These are phyloP conservation scores for Thielaviopsis populi DNA, from an alignment of 2,329 filamentous ascomycete species.

Conservation along the genomic window DNA sequence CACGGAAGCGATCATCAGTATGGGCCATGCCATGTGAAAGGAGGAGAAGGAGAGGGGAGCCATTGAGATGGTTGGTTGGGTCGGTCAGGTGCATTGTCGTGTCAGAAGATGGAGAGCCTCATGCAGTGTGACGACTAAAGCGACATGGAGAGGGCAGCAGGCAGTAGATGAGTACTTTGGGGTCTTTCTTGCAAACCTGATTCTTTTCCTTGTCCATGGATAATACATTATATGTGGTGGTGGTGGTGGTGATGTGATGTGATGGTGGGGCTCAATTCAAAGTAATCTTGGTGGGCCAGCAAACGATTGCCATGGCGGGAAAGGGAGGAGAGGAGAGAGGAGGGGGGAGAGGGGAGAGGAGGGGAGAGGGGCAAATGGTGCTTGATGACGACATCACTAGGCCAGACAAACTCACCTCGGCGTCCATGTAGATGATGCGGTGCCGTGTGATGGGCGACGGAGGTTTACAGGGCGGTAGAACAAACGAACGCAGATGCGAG, in stretches of 20 bases:
- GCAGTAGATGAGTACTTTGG: neutral
- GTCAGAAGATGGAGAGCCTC: neutral
- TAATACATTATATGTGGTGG: no score
- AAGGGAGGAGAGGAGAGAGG: no score
- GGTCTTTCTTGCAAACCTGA: neutral
- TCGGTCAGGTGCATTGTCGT: neutral
- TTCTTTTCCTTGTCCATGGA: neutral
- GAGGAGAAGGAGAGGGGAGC: neutral
- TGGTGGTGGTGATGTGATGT: no score
- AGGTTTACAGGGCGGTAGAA: neutral
- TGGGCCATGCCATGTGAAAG: constrained; percentile 19
- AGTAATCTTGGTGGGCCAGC: no score
- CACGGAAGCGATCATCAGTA: neutral
- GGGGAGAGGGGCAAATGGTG: neutral
- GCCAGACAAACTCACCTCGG: constrained; percentile 13
- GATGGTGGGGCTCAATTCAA: no score
- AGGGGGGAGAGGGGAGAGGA: neutral
- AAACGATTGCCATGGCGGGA: no score
- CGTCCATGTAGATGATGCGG: constrained; percentile 15
- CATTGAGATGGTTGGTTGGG: neutral
- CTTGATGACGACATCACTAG: neutral
- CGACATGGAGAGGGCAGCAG: neutral
- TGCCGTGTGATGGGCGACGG: constrained; percentile 1
- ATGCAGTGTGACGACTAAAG: neutral
- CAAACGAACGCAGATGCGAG: neutral